Percentiles rank a stretch among this genome's conserved stretches.
phyloP scores from a whole-genome alignment of 108 stramenopile species.

The Skeletonema marinoi region DNA sequence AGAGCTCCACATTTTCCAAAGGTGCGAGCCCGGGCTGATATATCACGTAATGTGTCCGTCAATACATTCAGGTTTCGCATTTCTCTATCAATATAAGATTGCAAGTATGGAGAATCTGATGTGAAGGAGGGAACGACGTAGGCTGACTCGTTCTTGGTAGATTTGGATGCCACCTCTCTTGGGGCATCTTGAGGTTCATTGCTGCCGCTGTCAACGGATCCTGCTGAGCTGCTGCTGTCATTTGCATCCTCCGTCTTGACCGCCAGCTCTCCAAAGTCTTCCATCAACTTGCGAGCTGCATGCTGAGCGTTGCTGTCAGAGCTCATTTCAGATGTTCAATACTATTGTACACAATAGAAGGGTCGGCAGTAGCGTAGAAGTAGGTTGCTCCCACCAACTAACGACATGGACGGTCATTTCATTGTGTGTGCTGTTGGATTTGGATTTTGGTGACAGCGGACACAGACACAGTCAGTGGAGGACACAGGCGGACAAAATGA shows the following conservation, averaged over 20 bases:
- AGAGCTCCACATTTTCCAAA: conserved; percentile 80
- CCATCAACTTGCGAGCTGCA: conserved; percentile 7
- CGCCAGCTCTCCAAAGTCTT: conserved; percentile 6
- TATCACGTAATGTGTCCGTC: conserved; percentile 74
- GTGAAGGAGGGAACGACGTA: conserved; percentile 64
- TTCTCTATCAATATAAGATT: conserved; percentile 80
- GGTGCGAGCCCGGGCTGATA: conserved; percentile 75
- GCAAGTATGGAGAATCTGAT: conserved; percentile 85
- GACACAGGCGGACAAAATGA: too few species aligned
- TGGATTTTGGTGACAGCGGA: too few species aligned
- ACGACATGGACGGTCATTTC: too few species aligned
- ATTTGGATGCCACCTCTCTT: neutral
- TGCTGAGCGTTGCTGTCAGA: neutral
- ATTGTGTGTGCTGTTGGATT: too few species aligned
- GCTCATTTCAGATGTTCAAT: neutral
- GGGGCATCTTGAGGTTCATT: conserved; percentile 2
- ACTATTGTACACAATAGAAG: neutral
- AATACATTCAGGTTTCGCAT: conserved; percentile 69
- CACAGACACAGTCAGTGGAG: too few species aligned
- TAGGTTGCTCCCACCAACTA: too few species aligned
- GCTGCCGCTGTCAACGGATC: neutral
- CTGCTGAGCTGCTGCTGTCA: neutral
- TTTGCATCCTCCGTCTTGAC: neutral
- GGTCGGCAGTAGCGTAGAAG: too few species aligned
- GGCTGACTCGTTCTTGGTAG: conserved; percentile 1